These are phyloP conservation scores for Pogostemon cablin DNA, from an alignment of 257 asterid species.

Conservation along the genomic window DNA sequence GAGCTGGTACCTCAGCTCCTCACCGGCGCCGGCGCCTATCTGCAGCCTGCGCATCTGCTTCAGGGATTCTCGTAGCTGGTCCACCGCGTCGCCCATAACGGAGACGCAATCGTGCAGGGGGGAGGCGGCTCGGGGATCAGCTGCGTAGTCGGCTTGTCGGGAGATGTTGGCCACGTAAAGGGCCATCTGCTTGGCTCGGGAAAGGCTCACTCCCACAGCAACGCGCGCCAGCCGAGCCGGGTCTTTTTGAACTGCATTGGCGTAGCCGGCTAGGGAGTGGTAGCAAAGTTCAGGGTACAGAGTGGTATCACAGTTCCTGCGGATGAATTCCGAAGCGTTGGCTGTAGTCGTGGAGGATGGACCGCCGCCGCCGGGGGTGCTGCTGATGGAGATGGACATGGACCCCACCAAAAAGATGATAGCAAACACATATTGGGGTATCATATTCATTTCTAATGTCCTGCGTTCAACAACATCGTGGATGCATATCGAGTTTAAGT, in stretches of 20 bases:
- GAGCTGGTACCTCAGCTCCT: constrained; percentile 61
- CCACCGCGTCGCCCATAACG: constrained; percentile 61
- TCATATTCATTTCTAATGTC: constrained; percentile 4
- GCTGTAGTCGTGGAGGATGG: not conserved
- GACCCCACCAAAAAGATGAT: constrained; percentile 30
- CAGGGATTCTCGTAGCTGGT: constrained; percentile 61
- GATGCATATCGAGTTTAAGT: constrained; percentile 4
- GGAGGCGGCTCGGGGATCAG: constrained; percentile 56
- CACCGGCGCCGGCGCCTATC: constrained; percentile 31
- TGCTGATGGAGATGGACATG: not conserved
- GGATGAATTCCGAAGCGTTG: constrained; percentile 54
- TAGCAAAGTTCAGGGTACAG: constrained; percentile 63
- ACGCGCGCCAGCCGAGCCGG: constrained; percentile 59
- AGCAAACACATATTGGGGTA: constrained; percentile 14
- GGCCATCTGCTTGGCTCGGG: constrained; percentile 42
- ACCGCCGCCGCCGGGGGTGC: not conserved
- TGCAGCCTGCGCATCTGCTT: constrained; percentile 57
- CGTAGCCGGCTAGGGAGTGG: constrained; percentile 58
- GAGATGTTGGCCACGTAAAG: constrained; percentile 51
- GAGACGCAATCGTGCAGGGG: constrained; percentile 75
- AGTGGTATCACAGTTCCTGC: constrained; percentile 57
- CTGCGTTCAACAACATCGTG: not conserved
- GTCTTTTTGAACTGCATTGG: constrained; percentile 51
- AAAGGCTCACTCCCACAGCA: constrained; percentile 65
- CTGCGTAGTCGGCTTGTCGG: constrained; percentile 53